Base-by-base conservation (phyloP, 2,329 filamentous ascomycete genomes). In the Ustulina deusta region DNA sequence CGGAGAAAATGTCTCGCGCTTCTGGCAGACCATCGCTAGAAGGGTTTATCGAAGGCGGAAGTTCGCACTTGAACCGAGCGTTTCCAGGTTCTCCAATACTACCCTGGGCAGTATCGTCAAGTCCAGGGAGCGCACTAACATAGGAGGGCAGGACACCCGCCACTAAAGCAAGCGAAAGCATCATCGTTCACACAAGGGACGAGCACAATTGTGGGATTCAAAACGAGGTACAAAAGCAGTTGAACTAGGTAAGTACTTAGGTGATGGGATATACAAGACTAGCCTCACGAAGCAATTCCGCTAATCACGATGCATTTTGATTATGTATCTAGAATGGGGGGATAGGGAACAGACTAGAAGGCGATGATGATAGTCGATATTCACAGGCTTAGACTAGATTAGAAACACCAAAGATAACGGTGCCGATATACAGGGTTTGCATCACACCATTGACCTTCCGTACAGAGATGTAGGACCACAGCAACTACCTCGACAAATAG, bases 1-100 rank as follows among this genome's bases (percentile, higher is more conserved):
- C 72, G 10, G 72, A 70, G 65, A 79, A 78, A 20, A 77, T 49
- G 17, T 77, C 74, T 54, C 67, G 63, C 34, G 76, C 74, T 20
- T 76, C 69, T 1, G 75, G 75, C 15, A 79, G 55, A n/a, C 76
- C 77, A 61, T 78, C 77, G 27, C 61, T 56, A 2, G 75, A 74
- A 44, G 77, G 76, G 40, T 76, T 71, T 61, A 78, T 29, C 1
- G 61, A 63, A 22, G 74, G 63, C 1, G 77, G 75, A 9, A 78
- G 63, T 48, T 78, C 75, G 56, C 77, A 78, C n/a, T 75, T 72
- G 65, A 77, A 76, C 4, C 65, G 66, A 5, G 58, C 22, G 5
- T 56, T 38, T 22, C 62, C 25, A 15, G 27, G 42, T 10, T 63
- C 68, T 55, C 70, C 55, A 3, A 74, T 48, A 11, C 74, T 32